These are phyloP conservation scores for Solanum chilense DNA, from an alignment of 257 asterid species.

Conservation along the genomic window DNA sequence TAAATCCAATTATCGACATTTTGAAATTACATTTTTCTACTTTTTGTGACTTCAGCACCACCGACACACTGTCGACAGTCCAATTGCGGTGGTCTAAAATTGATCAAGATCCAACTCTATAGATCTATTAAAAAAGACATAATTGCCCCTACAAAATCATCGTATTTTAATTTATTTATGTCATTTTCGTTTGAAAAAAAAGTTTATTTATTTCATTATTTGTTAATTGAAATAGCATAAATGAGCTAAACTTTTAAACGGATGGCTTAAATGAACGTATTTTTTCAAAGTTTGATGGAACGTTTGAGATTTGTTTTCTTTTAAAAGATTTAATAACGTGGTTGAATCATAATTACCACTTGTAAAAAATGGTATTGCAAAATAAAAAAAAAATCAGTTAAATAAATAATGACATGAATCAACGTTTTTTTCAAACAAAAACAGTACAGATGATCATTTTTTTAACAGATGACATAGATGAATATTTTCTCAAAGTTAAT, in stretches of 20 bases:
- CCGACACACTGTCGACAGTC: neutral
- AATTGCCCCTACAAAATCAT: neutral
- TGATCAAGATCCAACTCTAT: neutral
- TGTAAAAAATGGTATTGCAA: neutral
- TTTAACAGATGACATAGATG: neutral
- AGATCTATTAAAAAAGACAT: neutral
- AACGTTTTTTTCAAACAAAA: neutral
- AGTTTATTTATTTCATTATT: too few relatives aligned
- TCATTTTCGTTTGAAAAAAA: too few relatives aligned
- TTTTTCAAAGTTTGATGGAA: too few relatives aligned
- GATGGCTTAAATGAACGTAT: too few relatives aligned
- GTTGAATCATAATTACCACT: neutral
- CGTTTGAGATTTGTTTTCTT: too few relatives aligned
- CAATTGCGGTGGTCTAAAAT: neutral
- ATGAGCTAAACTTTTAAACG: neutral
- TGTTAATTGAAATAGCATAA: too few relatives aligned
- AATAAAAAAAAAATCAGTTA: too few relatives aligned
- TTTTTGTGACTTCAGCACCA: neutral
- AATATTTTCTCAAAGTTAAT: too few relatives aligned
- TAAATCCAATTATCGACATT: neutral
- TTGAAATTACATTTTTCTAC: neutral
- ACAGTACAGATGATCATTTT: too few relatives aligned
- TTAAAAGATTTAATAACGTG: neutral
- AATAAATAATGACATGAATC: too few relatives aligned
- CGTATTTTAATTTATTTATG: neutral